Conservation (phyloP, 176 grass and related monocot genomes). For the Phoenix dactylifera region DNA sequence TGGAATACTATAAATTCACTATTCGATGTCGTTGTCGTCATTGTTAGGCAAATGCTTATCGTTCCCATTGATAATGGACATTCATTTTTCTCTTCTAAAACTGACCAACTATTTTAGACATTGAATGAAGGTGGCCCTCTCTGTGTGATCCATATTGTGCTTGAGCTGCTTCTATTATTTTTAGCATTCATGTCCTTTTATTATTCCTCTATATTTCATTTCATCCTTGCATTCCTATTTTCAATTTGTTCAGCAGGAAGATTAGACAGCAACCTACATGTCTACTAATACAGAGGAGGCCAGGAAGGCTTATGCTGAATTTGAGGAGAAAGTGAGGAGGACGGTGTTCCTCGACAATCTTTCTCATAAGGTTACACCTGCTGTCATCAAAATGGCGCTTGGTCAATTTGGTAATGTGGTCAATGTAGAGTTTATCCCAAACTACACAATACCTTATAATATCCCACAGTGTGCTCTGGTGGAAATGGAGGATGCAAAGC, state of each 20-base stretch:
- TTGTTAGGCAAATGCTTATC: too few relatives aligned
- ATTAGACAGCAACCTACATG: slow-evolving; percentile 15
- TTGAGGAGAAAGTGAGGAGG: slow-evolving; percentile 33
- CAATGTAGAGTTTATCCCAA: slow-evolving; percentile 42
- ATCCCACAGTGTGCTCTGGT: slow-evolving; percentile 37
- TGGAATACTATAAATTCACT: too few relatives aligned
- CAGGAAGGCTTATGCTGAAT: slow-evolving; percentile 31
- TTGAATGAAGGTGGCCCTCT: too few relatives aligned
- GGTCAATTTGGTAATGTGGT: slow-evolving; percentile 39
- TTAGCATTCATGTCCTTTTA: too few relatives aligned
- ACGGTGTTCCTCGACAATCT: slow-evolving; percentile 52
- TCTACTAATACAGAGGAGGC: slow-evolving; percentile 21
- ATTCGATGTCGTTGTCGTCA: too few relatives aligned
- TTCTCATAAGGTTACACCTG: slow-evolving; percentile 30
- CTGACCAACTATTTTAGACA: too few relatives aligned
- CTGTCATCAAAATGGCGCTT: slow-evolving; percentile 46
- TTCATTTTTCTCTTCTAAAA: too few relatives aligned
- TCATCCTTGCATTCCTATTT: neutral
- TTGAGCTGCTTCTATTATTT: too few relatives aligned
- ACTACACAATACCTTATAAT: slow-evolving; percentile 40
- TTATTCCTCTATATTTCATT: slow-evolving; percentile 5
- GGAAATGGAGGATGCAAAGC: slow-evolving; percentile 54
- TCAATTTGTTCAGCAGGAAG: neutral
- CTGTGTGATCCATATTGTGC: too few relatives aligned
- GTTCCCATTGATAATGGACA: too few relatives aligned